A percentile compares a stretch with the other conserved stretches of the same genome.
These are phyloP conservation scores for Hamigera avellanea DNA, from an alignment of 495 filamentous ascomycete species.

Conservation along the genomic window DNA sequence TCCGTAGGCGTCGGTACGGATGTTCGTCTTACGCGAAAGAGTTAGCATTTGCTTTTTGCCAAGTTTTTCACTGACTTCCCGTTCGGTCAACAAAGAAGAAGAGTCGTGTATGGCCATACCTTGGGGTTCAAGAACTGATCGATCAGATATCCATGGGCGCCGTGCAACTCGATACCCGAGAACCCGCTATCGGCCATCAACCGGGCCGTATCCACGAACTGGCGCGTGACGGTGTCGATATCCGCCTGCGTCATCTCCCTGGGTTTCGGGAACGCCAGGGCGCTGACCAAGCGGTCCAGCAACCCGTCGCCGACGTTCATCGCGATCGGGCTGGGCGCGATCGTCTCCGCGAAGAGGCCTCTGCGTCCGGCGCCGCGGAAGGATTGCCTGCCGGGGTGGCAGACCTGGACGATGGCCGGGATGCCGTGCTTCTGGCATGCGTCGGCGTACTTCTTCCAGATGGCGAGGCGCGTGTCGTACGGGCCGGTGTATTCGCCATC, in stretches of 20 bases:
- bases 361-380: slow-evolving; percentile 31
- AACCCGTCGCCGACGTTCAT: slow-evolving; percentile 25
- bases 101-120: too few species aligned
- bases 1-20: slow-evolving; percentile 37
- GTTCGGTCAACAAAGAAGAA: too few species aligned
- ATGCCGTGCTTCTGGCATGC: slow-evolving; percentile 34
- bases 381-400: slow-evolving; percentile 48
- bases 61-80: too few species aligned
- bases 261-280: slow-evolving; percentile 28
- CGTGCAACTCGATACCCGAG: slow-evolving; percentile 45
- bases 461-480: slow-evolving; percentile 17
- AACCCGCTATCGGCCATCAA: slow-evolving; percentile 41
- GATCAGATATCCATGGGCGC: slow-evolving; percentile 48
- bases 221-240: slow-evolving; percentile 32
- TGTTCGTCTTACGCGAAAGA: slow-evolving; percentile 22
- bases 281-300: slow-evolving; percentile 20
- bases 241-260: slow-evolving; percentile 38
- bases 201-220: slow-evolving; percentile 36
- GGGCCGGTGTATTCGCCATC: slow-evolving; percentile 20
- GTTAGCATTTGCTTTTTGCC: too few species aligned
- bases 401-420: slow-evolving; percentile 42
- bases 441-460: slow-evolving; percentile 37
- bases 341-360: slow-evolving; percentile 28
- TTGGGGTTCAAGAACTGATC: slow-evolving; percentile 33
- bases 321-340: slow-evolving; percentile 36